Base-by-base conservation (phyloP, 1,284 basidiomycete genomes). In the Pseudozyma sp. region DNA sequence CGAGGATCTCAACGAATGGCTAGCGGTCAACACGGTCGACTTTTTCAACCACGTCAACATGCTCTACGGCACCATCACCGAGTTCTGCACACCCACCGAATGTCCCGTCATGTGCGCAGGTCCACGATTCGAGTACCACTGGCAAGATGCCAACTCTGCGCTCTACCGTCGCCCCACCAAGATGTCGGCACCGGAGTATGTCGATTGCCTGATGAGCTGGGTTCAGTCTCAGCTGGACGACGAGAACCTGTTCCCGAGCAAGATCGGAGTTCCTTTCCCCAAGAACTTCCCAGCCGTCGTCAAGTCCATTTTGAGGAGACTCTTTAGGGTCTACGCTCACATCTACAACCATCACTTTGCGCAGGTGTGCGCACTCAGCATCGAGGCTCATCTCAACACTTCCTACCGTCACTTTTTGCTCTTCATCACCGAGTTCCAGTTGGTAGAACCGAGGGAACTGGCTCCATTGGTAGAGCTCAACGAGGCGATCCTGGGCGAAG, bases 311-410 rank as follows among this genome's bases (percentile, higher is more conserved):
- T 89, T 95, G 61, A 89, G 97, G 54, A 89, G 97, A 30, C 86
- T 99, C 50, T 99, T 99, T 88, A 89, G 97, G 14, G 93, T 99
- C 44, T 99, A 99, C 83, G 97, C 95, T 24, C 97, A 99, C 85
- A 91, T 99, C 81, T 99, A 99, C 87, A 97, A 96, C 88, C 95
- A 95, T 80, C 97, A 99, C 86, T 99, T 99, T 85, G 96, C 98
- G 80, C 96, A 98, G 83, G 94, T 99, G 68, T 99, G 96, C 85
- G 97, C 96, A 8, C 87, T 99, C 51, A 94, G 94, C 14, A 97
- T 99, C 68, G 97, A 99, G 89, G 96, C 96, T 0, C 97, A 99
- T 85, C 88, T 99, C 77, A 99, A 99, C 86, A 99, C 97, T 4
- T 97, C 94, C 83, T 99, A 99, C 85, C 90, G 94, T 33, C 97